Evolutionary conservation across 345 rosid genomes (phyloP).

Genomic region (Citrus glauca): DNA sequence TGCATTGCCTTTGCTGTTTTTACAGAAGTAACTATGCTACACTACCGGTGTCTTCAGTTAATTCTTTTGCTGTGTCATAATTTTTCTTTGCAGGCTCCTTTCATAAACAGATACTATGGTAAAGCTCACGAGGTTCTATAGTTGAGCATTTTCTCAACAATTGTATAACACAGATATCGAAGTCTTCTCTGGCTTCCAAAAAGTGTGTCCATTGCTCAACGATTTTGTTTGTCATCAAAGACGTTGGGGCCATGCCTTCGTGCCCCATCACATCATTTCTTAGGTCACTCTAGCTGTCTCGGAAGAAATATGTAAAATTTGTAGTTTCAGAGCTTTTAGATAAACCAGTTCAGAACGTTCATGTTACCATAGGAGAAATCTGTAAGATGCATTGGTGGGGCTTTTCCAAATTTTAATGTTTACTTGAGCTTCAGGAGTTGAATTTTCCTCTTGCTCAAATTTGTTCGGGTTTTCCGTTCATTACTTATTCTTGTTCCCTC

Average conservation of each 20-base stretch:
- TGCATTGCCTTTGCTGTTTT: background rate
- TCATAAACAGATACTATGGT: constrained; percentile 88
- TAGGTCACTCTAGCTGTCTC: constrained; percentile 5
- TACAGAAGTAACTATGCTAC: background rate
- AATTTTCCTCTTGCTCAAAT: background rate
- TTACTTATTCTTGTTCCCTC: background rate
- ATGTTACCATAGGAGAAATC: constrained; percentile 7
- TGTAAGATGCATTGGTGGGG: constrained; percentile 4
- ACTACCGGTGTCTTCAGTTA: background rate
- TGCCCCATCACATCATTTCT: constrained; percentile 4
- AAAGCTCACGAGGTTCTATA: constrained; percentile 79
- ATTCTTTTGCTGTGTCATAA: background rate
- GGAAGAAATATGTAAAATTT: constrained; percentile 3
- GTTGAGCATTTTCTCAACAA: background rate
- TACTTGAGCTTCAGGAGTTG: constrained; percentile 1
- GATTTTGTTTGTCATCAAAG: background rate
- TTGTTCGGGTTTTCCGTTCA: background rate
- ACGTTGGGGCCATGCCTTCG: background rate
- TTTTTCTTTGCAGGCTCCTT: constrained; percentile 52
- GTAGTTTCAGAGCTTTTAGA: constrained; percentile 8
- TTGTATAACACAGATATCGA: background rate
- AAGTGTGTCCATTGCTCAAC: background rate
- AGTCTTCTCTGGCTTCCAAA: constrained; percentile 4
- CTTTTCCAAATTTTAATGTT: background rate
- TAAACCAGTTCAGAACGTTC: background rate